Evolutionary conservation across 1,284 basidiomycete genomes (phyloP).

Genomic region (Cutaneotrichosporon sp.): DNA sequence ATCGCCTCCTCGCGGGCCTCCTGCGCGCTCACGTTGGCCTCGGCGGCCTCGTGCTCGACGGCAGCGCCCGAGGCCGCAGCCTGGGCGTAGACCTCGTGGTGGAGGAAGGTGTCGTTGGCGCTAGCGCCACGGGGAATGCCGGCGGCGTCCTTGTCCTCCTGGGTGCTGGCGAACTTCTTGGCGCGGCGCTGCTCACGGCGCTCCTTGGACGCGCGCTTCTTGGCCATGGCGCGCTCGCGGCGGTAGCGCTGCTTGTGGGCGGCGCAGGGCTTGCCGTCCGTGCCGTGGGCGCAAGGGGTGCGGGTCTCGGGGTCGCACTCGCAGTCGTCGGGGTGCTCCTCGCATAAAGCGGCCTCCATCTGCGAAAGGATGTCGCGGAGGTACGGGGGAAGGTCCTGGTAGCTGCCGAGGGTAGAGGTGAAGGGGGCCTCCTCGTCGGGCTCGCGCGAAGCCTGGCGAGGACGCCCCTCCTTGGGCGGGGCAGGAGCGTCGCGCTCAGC

Average conservation of each 20-base stretch:
- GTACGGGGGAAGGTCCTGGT: conserved; percentile 29
- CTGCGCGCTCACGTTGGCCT: background rate
- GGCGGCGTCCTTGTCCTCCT: conserved; percentile 5
- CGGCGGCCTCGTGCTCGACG: background rate
- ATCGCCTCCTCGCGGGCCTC: background rate
- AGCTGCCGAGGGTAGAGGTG: conserved; percentile 30
- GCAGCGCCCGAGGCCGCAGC: conserved; percentile 4
- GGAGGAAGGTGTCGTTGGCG: background rate
- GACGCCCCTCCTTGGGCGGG: background rate
- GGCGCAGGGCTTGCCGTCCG: conserved; percentile 8
- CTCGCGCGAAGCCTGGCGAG: conserved; percentile 1
- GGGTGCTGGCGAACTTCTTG: conserved; percentile 12
- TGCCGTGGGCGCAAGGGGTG: conserved; percentile 8
- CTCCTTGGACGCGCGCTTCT: conserved; percentile 15
- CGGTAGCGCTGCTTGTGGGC: background rate
- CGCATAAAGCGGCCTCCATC: conserved; percentile 22
- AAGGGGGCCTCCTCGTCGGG: conserved; percentile 24
- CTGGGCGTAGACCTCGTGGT: background rate
- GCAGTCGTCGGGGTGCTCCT: conserved; percentile 14
- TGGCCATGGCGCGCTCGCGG: conserved; percentile 18
- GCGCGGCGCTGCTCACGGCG: background rate
- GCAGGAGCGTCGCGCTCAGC: background rate
- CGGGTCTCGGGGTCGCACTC: conserved; percentile 9
- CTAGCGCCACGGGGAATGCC: background rate
- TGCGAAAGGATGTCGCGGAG: conserved; percentile 34